Base-by-base conservation (phyloP, 2,329 filamentous ascomycete genomes). In the Blastomyces emzantsi region DNA sequence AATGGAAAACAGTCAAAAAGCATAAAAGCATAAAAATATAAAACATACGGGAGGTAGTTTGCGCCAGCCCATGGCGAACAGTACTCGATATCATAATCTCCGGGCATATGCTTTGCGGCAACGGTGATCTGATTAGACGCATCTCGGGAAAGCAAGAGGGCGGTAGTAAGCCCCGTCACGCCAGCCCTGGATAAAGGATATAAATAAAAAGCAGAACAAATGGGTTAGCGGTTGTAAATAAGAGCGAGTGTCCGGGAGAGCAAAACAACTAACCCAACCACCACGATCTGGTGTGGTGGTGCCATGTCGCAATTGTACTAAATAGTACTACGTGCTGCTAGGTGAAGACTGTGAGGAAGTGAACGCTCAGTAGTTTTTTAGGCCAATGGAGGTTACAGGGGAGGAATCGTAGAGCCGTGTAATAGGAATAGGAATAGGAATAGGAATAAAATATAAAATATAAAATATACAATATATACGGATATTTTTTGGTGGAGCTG, bases 51-150 rank as follows among this genome's bases (percentile, higher is more conserved):
- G 65, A 88, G 74, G 71, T 86, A 87, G 72, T 94, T 93, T 66
- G 90, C 91, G 17, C 91, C 91, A 3, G 91, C 91, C 89, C 90
- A 95, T 0, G 90, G 91, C 6, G 90, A 95, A 0, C 90, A 87
- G 74, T 96, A 97, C 79, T 95, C 89, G 68, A 92, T 88, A 68
- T 93, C 89, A 75, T 93, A 94, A 78, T 97, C 92, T 45, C 92
- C 92, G 0, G 92, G 92, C 88, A 96, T 94, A 73, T 96, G 89
- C 72, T 93, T 95, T 5, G 90, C 88, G 41, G 91, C 80, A 45
- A 95, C 80, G 0, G 89, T 92, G 67, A 95, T 77, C 33, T 79
- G 78, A 68, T 87, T 82, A 13, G 76, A 70, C 5, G 78, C 74
- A 69, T 85, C 81, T 64, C 80, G 79, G 15, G 86, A 86, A 17